Base-by-base conservation (phyloP, 129 eudicot genomes). In the Centrapalus pauciflorus region DNA sequence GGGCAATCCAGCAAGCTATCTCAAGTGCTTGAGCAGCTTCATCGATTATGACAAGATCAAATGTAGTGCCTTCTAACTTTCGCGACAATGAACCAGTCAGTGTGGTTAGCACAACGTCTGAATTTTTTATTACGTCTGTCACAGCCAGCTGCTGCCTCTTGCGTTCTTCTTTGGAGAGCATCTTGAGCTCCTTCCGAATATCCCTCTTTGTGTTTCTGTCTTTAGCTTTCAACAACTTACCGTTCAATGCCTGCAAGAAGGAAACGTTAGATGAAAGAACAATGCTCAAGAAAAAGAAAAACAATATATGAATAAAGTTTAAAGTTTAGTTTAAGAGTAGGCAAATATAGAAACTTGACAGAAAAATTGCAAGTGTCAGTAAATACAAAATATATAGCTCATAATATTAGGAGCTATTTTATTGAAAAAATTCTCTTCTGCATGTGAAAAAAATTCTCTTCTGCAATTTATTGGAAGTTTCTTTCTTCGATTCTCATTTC, bases 21-120 rank as follows among this genome's bases (percentile, higher is more conserved):
- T 93, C 98, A 30, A 93, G 88, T 49, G 98, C 98, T 76, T 93
- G 98, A 61, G 98, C 98, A 78, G 98, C 98, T 86, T 93, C 96
- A 76, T 93, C 98, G 65, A 93, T 93, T 38, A 93, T 84, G 55
- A 93, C 96, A 46, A 93, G 72, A 78, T 93, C 98, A 66, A 81
- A 93, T 20, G 96, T 79, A 71, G 66, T 69, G 19, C 82, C 74
- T 13, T 93, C 96, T 70, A 93, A 78, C 51, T 81, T 93, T 55
- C 75, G 80, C 13, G 98, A 25, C 72, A 77, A 80, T 43, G 91
- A 91, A 55, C 98, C 98, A 12, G 98, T 93, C 74, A 93, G 82
- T 11, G 98, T 88, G 48, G 98, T 89, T 69, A 93, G 66, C 45
- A 93, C 79, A 26, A 93, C 98, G 80, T 84, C 88, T 25, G 96